A percentile compares a stretch with the other conserved stretches of the same genome.
phyloP scores from a whole-genome alignment of 2,329 filamentous ascomycete species.

The Graphilbum ipis-grandicollis region DNA sequence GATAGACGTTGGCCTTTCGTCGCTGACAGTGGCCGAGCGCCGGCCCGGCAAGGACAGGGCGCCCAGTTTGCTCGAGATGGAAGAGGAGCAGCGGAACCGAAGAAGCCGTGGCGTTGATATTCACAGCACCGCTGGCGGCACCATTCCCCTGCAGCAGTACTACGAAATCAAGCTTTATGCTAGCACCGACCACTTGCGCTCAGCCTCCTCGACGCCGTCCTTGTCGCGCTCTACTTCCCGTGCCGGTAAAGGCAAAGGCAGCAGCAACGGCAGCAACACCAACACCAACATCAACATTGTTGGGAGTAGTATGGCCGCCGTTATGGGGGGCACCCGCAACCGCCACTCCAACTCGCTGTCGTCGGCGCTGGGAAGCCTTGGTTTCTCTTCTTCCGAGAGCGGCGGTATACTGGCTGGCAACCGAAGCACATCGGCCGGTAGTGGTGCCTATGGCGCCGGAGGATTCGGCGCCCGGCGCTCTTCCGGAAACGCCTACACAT shows the following conservation, averaged over 20 bases:
- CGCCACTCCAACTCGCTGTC: conserved; percentile 26
- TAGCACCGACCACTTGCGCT: conserved; percentile 54
- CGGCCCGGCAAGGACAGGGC: conserved; percentile 24
- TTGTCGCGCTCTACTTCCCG: background rate
- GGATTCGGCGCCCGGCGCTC: conserved; percentile 3
- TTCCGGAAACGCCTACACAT: conserved; percentile 1
- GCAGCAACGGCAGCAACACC: conserved; percentile 11
- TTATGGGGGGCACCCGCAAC: conserved; percentile 18
- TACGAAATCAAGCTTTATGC: conserved; percentile 64
- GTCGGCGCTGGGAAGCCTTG: conserved; percentile 9
- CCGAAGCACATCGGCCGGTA: conserved; percentile 13
- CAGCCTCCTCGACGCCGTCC: conserved; percentile 15
- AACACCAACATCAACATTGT: too few relatives aligned
- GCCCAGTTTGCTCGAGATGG: conserved; percentile 6
- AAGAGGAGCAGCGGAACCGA: conserved; percentile 9
- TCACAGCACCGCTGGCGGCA: conserved; percentile 5
- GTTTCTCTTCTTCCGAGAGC: conserved; percentile 8
- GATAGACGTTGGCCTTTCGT: conserved; percentile 77
- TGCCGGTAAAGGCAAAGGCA: conserved; percentile 8
- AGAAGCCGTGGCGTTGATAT: background rate
- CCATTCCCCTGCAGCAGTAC: conserved; percentile 35
- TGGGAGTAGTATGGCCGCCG: conserved; percentile 15
- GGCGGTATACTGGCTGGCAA: too few relatives aligned
- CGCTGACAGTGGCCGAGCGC: conserved; percentile 71
- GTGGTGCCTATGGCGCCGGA: too few relatives aligned